These are phyloP conservation scores for Jaapia argillacea DNA, from an alignment of 768 basidiomycete genomes.

Conservation along the genomic window DNA sequence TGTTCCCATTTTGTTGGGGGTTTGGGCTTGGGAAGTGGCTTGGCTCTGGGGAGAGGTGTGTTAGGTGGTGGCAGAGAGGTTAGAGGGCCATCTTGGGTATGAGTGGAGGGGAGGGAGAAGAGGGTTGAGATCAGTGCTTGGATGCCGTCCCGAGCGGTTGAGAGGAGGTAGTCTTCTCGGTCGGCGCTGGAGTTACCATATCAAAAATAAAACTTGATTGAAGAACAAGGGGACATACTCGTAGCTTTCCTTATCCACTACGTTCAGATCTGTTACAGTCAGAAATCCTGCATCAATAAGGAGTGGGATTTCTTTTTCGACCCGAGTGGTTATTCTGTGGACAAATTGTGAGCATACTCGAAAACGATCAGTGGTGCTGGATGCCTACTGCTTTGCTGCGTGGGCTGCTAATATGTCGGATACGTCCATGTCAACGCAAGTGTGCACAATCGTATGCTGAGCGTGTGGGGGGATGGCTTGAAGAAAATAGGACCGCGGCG, in stretches of 20 bases:
- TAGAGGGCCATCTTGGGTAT: constrained; percentile 73
- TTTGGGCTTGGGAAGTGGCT: constrained; percentile 89
- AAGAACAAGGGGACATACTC: constrained; percentile 33
- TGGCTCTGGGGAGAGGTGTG: constrained; percentile 77
- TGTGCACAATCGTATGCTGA: no score
- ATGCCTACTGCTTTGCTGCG: constrained; percentile 57
- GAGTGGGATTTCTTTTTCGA: constrained; percentile 74
- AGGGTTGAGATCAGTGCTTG: constrained; percentile 75
- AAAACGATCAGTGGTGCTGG: background rate
- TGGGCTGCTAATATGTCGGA: constrained; percentile 69
- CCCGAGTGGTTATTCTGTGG: constrained; percentile 50
- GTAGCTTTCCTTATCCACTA: constrained; percentile 80
- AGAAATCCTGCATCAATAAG: constrained; percentile 78
- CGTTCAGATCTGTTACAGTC: constrained; percentile 79
- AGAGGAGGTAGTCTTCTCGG: constrained; percentile 71
- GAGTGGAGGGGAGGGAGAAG: constrained; percentile 70
- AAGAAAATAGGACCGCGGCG: no score
- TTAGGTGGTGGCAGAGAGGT: constrained; percentile 72
- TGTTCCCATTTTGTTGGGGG: constrained; percentile 94
- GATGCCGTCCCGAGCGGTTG: constrained; percentile 70
- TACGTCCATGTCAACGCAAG: constrained; percentile 57
- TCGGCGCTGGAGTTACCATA: constrained; percentile 44
- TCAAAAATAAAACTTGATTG: background rate
- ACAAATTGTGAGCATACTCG: constrained; percentile 1
- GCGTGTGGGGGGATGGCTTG: no score